Evolutionary conservation across 305 asterid species (phyloP), one percentile per base, ranked within the genome.

Genomic region (Fraxinus xanthoxyloides): DNA sequence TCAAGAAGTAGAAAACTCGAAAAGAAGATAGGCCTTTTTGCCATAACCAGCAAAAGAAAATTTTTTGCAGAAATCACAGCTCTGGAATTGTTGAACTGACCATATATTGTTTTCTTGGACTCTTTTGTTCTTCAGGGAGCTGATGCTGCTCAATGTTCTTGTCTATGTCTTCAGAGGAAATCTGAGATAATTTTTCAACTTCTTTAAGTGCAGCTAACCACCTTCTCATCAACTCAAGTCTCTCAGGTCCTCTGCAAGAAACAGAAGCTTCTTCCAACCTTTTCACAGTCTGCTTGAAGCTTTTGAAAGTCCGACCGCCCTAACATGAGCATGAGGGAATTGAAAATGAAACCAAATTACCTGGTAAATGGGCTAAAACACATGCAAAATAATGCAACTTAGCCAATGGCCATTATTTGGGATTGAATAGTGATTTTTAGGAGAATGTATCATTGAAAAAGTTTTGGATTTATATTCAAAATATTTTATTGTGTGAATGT

Each of bases 191-290:
- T 31, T 85, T 90, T 81, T 89, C 97, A 82, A 87, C 81, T 86
- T 91, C 97, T 87, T 84, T 90, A 26, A 95, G 90, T 84, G 87
- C 94, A 81, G 91, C 89, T 78, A 95, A 84, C 99, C 99, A 95
- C 88, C 94, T 86, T 83, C 89, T 88, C 93, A 94, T 89, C 93
- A 95, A 84, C 86, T 89, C 92, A 76, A 82, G 89, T 88, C 98
- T 89, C 87, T 92, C 98, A 81, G 91, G 86, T 80, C 97, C 98
- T 87, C 93, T 91, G 88, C 99, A 94, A 73, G 97, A 90, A 84
- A 95, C 90, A 83, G 98, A 94, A 83, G 97, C 97, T 87, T 96
- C 98, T 86, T 96, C 99, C 88, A 96, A 88, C 87, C 97, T 90
- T 89, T 90, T 94, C 82, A 94, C 94, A 3, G 97, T 89, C 92